Percentiles rank a stretch among this genome's conserved stretches.
Evolutionary conservation across 805 yeast genomes (phyloP).

Genomic region (Saccharomycopsis selenospora): DNA sequence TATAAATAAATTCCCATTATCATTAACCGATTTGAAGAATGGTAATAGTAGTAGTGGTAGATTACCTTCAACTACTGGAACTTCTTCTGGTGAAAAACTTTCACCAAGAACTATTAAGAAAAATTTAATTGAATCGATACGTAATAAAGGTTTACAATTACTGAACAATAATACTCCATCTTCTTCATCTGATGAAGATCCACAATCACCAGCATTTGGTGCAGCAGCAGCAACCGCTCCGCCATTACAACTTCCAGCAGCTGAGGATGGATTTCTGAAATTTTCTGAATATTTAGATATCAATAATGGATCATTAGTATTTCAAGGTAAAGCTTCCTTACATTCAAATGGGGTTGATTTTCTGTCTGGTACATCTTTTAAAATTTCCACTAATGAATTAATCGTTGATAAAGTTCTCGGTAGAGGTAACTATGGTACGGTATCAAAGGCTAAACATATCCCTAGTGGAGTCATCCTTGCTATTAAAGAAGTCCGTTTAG

Average conservation of each 20-base stretch:
- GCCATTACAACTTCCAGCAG: neutral
- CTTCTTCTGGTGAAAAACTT: neutral
- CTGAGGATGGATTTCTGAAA: slow-evolving; percentile 62
- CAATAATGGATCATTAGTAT: slow-evolving; percentile 84
- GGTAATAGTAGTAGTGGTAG: too few species aligned
- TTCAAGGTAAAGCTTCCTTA: slow-evolving; percentile 87
- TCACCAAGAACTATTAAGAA: neutral
- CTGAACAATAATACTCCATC: neutral
- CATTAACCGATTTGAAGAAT: neutral
- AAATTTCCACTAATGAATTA: slow-evolving; percentile 77
- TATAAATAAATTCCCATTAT: neutral
- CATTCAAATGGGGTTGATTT: slow-evolving; percentile 91
- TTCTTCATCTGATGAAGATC: neutral
- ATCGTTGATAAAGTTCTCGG: slow-evolving; percentile 85
- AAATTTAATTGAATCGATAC: neutral
- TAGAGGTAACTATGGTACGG: slow-evolving; percentile 94
- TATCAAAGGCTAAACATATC: slow-evolving; percentile 83
- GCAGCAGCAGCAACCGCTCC: neutral
- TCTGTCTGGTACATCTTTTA: slow-evolving; percentile 77
- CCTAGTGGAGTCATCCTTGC: slow-evolving; percentile 94
- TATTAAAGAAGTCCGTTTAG: slow-evolving; percentile 92
- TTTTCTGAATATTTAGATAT: slow-evolving; percentile 86
- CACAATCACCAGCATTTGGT: too few species aligned
- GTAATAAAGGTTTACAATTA: neutral
- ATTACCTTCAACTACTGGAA: neutral